Evolutionary conservation across 441 rosid species (phyloP).

Genomic region (Codiaeum variegatum): DNA sequence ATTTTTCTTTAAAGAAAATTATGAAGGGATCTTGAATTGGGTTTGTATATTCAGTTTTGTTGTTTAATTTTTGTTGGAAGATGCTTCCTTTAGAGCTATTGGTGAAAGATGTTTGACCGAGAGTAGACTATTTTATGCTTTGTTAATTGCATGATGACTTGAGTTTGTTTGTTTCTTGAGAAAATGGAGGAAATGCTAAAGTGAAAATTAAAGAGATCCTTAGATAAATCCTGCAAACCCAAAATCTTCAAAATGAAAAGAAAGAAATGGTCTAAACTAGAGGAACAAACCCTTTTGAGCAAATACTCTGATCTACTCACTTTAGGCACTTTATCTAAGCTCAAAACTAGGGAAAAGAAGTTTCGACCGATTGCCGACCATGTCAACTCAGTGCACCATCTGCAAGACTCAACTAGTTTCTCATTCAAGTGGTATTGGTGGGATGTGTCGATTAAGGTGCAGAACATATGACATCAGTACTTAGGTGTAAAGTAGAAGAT

Average conservation of each 20-base stretch:
- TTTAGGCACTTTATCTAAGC: constrained; percentile 57
- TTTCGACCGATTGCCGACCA: constrained; percentile 75
- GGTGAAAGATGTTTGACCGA: not conserved
- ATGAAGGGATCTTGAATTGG: not conserved
- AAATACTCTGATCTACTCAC: constrained; percentile 58
- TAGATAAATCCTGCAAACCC: not conserved
- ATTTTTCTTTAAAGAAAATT: not conserved
- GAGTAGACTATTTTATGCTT: not conserved
- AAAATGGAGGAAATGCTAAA: not conserved
- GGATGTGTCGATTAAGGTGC: constrained; percentile 69
- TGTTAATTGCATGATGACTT: not conserved
- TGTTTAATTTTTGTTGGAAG: not conserved
- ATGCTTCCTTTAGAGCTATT: not conserved
- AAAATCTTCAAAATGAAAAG: constrained; percentile 15
- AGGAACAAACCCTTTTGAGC: constrained; percentile 53
- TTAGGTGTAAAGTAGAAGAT: constrained; percentile 82
- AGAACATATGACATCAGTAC: constrained; percentile 80
- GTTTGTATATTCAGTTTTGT: not conserved
- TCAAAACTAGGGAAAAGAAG: constrained; percentile 72
- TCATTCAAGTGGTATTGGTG: constrained; percentile 83
- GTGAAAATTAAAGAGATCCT: not conserved
- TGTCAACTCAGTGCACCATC: constrained; percentile 58
- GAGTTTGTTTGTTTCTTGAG: not conserved
- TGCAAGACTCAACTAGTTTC: constrained; percentile 48
- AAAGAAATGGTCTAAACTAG: constrained; percentile 71